phyloP scores from a whole-genome alignment of 2,329 filamentous ascomycete genomes.

The Pseudogymnoascus sp. region DNA sequence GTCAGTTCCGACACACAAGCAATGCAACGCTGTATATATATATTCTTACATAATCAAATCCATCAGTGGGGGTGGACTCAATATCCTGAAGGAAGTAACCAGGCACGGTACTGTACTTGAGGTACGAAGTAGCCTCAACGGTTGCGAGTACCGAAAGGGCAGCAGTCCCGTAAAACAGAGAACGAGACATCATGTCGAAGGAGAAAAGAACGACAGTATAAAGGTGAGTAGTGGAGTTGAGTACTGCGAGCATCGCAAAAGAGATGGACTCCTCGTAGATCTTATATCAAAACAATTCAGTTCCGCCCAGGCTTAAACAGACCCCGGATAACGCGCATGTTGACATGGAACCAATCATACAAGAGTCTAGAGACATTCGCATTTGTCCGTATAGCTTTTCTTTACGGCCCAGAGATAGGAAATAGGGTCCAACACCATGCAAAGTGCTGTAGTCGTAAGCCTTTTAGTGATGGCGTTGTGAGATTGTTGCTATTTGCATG shows the following conservation, averaged over 20 bases:
- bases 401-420: background rate
- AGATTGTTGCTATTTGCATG: background rate
- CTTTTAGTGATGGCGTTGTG: background rate
- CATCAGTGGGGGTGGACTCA: constrained; percentile 43
- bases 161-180: background rate
- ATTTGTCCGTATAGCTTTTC: background rate
- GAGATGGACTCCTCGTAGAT: background rate
- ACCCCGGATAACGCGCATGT: background rate
- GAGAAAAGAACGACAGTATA: constrained; percentile 7
- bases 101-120: constrained; percentile 53
- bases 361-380: background rate
- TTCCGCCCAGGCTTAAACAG: background rate
- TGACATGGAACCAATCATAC: background rate
- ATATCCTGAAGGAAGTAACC: constrained; percentile 62
- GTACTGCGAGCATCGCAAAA: background rate
- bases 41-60: constrained; percentile 56
- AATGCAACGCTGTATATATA: background rate
- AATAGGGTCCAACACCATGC: background rate
- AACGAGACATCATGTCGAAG: background rate
- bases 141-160: background rate
- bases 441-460: background rate
- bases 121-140: constrained; percentile 28
- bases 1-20: background rate
- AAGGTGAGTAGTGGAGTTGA: background rate
- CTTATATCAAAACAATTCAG: constrained; percentile 5